Percentiles rank a stretch among this genome's conserved stretches.
These are phyloP conservation scores for Acacia melanoxylon DNA, from an alignment of 306 rosid species.

Conservation along the genomic window DNA sequence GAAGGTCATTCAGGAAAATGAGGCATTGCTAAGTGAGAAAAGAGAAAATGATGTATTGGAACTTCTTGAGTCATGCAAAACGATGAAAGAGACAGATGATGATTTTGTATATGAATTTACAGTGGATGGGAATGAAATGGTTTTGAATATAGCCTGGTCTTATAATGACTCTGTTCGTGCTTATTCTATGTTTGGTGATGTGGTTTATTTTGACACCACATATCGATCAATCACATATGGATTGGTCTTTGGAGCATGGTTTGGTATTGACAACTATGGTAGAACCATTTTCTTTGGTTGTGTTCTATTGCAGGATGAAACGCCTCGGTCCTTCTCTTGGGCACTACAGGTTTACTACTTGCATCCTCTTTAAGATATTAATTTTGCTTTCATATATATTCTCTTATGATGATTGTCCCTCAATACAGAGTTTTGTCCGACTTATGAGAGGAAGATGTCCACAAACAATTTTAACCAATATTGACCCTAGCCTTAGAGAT, in stretches of 20 bases:
- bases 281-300: conserved; percentile 82
- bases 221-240: conserved; percentile 86
- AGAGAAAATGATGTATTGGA: conserved; percentile 81
- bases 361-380: conserved; percentile 44
- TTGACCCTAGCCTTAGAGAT: conserved; percentile 79
- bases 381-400: conserved; percentile 35
- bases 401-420: conserved; percentile 40
- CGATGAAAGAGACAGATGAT: conserved; percentile 66
- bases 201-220: conserved; percentile 72
- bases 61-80: conserved; percentile 92
- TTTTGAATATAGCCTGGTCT: conserved; percentile 86
- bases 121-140: conserved; percentile 74
- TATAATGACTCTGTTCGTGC: conserved; percentile 71
- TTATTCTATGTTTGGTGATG: conserved; percentile 72
- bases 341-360: conserved; percentile 83
- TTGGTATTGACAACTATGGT: conserved; percentile 90
- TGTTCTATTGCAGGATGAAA: conserved; percentile 91
- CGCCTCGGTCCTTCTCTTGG: conserved; percentile 77
- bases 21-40: conserved; percentile 79
- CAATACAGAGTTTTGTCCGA: conserved; percentile 69
- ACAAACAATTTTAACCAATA: conserved; percentile 78
- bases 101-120: conserved; percentile 79
- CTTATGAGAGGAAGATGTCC: conserved; percentile 95
- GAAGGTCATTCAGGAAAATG: conserved; percentile 83
- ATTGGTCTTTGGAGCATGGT: conserved; percentile 87